Conservation (phyloP, 352 stramenopile species). For the Phytophthora boehmeriae region DNA sequence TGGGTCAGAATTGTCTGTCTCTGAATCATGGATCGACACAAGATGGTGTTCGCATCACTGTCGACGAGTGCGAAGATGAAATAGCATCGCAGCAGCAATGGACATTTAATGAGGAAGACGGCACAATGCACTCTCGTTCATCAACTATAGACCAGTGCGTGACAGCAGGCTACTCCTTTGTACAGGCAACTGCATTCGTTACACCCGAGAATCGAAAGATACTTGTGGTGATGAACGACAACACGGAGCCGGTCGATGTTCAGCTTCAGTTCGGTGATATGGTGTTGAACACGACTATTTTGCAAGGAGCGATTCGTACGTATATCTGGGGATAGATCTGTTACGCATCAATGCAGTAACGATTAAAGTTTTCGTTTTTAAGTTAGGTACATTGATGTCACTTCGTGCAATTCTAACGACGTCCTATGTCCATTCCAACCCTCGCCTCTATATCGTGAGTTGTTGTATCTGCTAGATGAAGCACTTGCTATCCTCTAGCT, state of each 20-base stretch:
- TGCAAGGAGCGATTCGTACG: conserved; percentile 57
- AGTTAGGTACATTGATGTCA: no score
- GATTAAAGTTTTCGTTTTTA: no score
- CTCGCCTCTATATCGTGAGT: no score
- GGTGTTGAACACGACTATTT: conserved; percentile 43
- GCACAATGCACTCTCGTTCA: conserved; percentile 36
- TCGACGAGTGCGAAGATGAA: conserved; percentile 31
- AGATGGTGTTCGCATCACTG: conserved; percentile 42
- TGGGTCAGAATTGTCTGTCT: conserved; percentile 49
- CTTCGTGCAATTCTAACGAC: no score
- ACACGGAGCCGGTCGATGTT: conserved; percentile 20
- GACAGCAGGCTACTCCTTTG: conserved; percentile 67
- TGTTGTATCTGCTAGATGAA: no score
- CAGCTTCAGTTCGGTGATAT: conserved; percentile 4
- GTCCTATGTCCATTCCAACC: no score
- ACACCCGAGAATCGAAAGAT: conserved; percentile 67
- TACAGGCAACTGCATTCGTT: conserved; percentile 56
- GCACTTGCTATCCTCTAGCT: no score
- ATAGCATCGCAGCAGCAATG: conserved; percentile 41
- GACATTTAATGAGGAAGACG: conserved; percentile 37
- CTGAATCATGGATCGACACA: conserved; percentile 54
- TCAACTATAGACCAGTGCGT: conserved; percentile 47
- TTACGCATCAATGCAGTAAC: no score
- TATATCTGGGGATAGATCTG: conserved; percentile 58
- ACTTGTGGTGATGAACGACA: conserved; percentile 70